Conservation (phyloP, 768 basidiomycete species). For the Lentinus tigrinus region DNA sequence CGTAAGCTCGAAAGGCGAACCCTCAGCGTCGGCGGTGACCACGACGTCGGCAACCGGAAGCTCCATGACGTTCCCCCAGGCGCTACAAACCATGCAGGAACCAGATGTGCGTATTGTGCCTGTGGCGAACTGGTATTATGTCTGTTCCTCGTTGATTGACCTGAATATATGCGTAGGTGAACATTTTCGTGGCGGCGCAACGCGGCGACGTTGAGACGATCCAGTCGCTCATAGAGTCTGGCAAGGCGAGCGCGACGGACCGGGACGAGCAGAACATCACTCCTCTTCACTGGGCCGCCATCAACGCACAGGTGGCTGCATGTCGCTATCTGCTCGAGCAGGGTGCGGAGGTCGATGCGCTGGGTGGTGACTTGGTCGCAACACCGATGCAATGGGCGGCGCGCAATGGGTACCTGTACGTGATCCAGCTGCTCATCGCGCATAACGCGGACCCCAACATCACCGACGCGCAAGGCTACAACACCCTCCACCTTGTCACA, state of each 20-base stretch:
- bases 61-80: slow-evolving; percentile 46
- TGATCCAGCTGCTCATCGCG: slow-evolving; percentile 87
- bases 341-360: slow-evolving; percentile 92
- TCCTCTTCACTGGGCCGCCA: slow-evolving; percentile 96
- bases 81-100: slow-evolving; percentile 35
- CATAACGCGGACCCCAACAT: slow-evolving; percentile 93
- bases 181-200: slow-evolving; percentile 84
- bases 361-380: slow-evolving; percentile 91
- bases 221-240: slow-evolving; percentile 66
- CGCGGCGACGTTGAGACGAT: slow-evolving; percentile 75
- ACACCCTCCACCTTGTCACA: slow-evolving; percentile 91
- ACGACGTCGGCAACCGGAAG: slow-evolving; percentile 40
- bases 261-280: slow-evolving; percentile 91
- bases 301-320: slow-evolving; percentile 90
- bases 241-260: slow-evolving; percentile 69
- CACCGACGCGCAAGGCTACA: slow-evolving; percentile 92
- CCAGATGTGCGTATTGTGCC: slow-evolving; percentile 38
- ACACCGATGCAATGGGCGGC: slow-evolving; percentile 99
- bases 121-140: slow-evolving; percentile 4
- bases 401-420: slow-evolving; percentile 92
- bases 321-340: slow-evolving; percentile 87
- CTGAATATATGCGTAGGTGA: slow-evolving; percentile 37
- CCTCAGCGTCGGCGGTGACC: slow-evolving; percentile 45
- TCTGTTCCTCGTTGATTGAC: slow-evolving; percentile 2
- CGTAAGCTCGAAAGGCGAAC: slow-evolving; percentile 48